phyloP scores from a whole-genome alignment of 2,329 filamentous ascomycete species.

The Aspergillus sojae region DNA sequence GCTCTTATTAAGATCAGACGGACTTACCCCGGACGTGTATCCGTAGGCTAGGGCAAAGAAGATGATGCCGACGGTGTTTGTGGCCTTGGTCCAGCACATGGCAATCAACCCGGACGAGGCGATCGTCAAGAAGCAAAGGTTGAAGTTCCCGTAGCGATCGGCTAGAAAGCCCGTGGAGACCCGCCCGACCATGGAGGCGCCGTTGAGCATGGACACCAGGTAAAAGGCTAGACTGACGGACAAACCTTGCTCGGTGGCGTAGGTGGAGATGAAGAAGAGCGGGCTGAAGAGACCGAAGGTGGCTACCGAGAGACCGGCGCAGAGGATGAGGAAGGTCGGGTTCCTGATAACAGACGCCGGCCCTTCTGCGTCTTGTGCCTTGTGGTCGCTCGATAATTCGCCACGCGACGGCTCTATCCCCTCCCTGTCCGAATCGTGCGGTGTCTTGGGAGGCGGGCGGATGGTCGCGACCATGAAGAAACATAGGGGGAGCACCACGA shows the following conservation, averaged over 20 bases:
- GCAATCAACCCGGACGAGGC: background rate
- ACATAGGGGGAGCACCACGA: conserved; percentile 42
- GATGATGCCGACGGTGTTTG: background rate
- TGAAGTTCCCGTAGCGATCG: conserved; percentile 4
- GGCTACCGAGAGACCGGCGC: background rate
- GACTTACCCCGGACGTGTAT: conserved; percentile 1
- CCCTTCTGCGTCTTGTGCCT: background rate
- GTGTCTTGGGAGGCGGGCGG: background rate
- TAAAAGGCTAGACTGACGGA: conserved; percentile 3
- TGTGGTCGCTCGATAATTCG: background rate
- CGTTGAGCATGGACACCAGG: conserved; percentile 2
- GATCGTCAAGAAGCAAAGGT: background rate
- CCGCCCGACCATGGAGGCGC: background rate
- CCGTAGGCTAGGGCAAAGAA: conserved; percentile 3
- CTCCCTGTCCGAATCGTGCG: background rate
- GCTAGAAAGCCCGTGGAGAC: background rate
- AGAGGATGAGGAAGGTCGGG: background rate
- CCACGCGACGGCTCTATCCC: background rate
- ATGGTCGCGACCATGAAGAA: background rate
- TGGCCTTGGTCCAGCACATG: conserved; percentile 2
- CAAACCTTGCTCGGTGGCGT: background rate
- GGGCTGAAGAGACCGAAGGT: background rate
- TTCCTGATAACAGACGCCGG: background rate
- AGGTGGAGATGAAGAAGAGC: background rate
- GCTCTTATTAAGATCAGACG: background rate